phyloP scores from a whole-genome alignment of 345 rosid species.

The Aquilaria malaccensis region DNA sequence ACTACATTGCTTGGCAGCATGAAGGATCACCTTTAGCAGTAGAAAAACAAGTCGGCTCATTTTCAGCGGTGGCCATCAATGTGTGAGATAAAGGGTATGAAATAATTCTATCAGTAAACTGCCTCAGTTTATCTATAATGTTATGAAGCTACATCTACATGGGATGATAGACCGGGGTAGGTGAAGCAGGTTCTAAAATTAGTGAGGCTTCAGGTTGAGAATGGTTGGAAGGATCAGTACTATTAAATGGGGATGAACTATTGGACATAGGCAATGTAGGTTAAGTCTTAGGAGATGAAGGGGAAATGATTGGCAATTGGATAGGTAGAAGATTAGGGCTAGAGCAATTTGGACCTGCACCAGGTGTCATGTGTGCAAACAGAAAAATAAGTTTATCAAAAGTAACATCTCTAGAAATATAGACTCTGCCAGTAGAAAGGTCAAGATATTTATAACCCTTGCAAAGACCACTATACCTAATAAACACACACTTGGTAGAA shows the following conservation, averaged over 20 bases:
- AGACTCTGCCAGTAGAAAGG: accelerated
- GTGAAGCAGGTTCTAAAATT: no score
- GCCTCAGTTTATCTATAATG: background rate
- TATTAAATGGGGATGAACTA: background rate
- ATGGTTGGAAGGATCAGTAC: no score
- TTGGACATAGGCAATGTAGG: no score
- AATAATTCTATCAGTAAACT: background rate
- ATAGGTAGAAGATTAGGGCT: no score
- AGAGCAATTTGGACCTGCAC: no score
- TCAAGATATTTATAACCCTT: background rate
- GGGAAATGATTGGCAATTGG: no score
- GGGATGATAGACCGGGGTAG: no score
- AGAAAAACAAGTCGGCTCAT: background rate
- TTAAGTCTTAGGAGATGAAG: no score
- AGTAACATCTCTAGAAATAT: background rate
- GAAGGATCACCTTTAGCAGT: no score
- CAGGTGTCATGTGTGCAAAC: background rate
- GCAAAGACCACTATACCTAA: background rate
- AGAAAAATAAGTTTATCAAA: background rate
- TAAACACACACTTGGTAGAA: background rate
- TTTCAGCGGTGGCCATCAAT: accelerated
- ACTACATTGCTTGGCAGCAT: background rate
- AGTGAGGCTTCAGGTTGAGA: no score
- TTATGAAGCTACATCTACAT: no score
- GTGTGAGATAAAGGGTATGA: background rate